These are phyloP conservation scores for Ganoderma lucidum DNA, from an alignment of 1,284 basidiomycete genomes.

Conservation along the genomic window DNA sequence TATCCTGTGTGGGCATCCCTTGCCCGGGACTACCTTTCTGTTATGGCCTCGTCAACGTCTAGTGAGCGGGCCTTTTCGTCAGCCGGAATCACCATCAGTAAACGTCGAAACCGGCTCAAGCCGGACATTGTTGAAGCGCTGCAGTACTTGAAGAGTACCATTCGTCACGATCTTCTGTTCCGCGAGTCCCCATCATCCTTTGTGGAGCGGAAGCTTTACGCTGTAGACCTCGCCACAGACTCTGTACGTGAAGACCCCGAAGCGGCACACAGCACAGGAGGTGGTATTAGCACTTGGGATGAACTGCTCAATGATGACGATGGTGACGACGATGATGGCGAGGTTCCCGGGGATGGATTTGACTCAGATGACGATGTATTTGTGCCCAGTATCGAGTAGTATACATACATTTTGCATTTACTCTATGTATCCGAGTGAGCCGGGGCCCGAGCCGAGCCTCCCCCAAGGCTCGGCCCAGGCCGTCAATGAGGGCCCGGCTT, in stretches of 20 bases:
- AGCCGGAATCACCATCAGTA: slow-evolving; percentile 35
- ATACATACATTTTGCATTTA: not conserved
- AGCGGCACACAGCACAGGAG: not conserved
- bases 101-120: slow-evolving; percentile 33
- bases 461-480: slow-evolving; percentile 11
- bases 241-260: too few relatives aligned
- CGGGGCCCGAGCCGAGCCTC: slow-evolving; percentile 9
- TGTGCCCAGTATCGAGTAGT: not conserved
- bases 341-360: not conserved
- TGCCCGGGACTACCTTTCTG: slow-evolving; percentile 15
- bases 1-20: slow-evolving; percentile 14
- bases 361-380: not conserved
- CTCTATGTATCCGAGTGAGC: slow-evolving; percentile 12
- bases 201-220: not conserved
- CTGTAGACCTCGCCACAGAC: not conserved
- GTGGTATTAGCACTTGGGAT: not conserved
- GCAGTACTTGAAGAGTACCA: slow-evolving; percentile 44
- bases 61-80: slow-evolving; percentile 33
- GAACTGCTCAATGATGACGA: too few relatives aligned
- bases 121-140: slow-evolving; percentile 46
- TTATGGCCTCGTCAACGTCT: slow-evolving; percentile 17
- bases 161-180: slow-evolving; percentile 38
- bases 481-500: slow-evolving; percentile 20
- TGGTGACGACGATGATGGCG: too few relatives aligned
- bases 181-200: slow-evolving; percentile 21